phyloP scores from a whole-genome alignment of 805 yeast genomes.

The Sugiyamaella smithiae region DNA sequence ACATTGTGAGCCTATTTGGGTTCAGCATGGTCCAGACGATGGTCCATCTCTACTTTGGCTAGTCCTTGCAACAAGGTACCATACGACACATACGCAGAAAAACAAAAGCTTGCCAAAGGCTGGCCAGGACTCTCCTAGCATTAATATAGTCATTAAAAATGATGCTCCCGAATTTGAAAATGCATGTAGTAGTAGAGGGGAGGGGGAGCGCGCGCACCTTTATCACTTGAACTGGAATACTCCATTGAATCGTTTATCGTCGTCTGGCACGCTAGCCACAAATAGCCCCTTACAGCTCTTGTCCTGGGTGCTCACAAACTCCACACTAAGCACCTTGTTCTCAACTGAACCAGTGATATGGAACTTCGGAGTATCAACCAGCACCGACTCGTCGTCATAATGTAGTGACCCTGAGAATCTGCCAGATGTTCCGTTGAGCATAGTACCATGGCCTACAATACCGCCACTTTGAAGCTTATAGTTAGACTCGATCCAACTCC shows the following conservation, averaged over 20 bases:
- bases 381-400: conserved; percentile 23
- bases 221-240: conserved; percentile 26
- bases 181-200: no score
- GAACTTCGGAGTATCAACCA: conserved; percentile 21
- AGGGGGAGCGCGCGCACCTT: no score
- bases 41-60: conserved; percentile 45
- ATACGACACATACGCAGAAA: no score
- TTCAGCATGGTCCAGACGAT: conserved; percentile 70
- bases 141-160: no score
- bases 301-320: conserved; percentile 20
- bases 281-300: conserved; percentile 18
- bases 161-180: no score
- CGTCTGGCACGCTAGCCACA: conserved; percentile 14
- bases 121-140: no score
- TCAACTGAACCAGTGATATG: conserved; percentile 21
- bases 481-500: neutral
- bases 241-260: conserved; percentile 19
- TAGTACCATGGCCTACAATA: conserved; percentile 25
- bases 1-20: conserved; percentile 62
- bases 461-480: neutral
- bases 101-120: no score
- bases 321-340: conserved; percentile 17
- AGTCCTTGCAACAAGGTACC: no score
- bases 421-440: conserved; percentile 21
- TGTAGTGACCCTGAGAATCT: conserved; percentile 23